Conservation (phyloP, 208 protist genomes). For the Crithidia bombi region DNA sequence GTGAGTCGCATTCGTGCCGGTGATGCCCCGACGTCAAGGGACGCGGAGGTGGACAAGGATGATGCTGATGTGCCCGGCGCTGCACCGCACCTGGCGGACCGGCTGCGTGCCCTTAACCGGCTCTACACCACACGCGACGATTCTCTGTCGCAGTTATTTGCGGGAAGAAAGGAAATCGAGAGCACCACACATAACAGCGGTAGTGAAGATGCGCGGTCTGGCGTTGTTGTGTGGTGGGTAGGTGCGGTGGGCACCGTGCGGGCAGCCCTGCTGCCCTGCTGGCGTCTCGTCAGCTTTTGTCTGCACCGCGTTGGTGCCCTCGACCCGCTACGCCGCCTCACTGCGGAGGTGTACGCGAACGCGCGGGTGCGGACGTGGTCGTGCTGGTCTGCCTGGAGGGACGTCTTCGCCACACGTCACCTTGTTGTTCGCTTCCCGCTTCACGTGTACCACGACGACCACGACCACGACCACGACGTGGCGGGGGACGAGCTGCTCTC, state of each 20-base stretch:
- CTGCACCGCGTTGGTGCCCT: not conserved
- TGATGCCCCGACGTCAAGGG: no score
- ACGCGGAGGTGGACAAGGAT: not conserved
- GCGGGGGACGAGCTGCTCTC: constrained; percentile 3
- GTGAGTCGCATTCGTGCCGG: not conserved
- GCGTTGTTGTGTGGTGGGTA: no score
- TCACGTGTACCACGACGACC: not conserved
- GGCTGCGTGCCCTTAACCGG: not conserved
- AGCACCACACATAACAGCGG: no score
- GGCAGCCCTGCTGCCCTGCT: not conserved
- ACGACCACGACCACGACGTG: not conserved
- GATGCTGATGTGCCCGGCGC: not conserved
- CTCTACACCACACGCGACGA: not conserved
- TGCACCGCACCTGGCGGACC: not conserved
- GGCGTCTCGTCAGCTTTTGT: not conserved
- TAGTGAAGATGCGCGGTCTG: no score
- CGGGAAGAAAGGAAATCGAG: not conserved
- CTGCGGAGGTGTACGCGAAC: constrained; percentile 15
- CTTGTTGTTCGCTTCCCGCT: constrained; percentile 35
- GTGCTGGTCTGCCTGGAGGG: constrained; percentile 23
- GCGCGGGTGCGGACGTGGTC: constrained; percentile 30
- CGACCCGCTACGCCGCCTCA: not conserved
- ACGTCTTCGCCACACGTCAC: constrained; percentile 35
- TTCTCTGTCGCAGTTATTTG: not conserved
- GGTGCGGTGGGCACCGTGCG: no score